phyloP scores from a whole-genome alignment of 2,329 filamentous ascomycete genomes.

The Coleophoma eucalyptorum region DNA sequence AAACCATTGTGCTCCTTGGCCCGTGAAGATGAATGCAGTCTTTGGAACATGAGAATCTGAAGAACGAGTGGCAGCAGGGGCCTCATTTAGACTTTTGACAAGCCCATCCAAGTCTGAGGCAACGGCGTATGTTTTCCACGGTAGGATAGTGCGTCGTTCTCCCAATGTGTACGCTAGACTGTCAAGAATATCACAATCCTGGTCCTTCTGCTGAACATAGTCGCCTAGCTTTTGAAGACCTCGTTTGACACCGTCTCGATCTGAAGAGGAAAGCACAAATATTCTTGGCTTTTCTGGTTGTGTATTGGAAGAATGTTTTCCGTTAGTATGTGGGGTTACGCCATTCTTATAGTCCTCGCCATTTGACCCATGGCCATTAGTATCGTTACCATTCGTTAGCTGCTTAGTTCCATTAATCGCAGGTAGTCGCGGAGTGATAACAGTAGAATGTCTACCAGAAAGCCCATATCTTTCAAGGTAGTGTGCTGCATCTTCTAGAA shows the following conservation, averaged over 20 bases:
- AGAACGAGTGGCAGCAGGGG: background rate
- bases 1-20: conserved; percentile 20
- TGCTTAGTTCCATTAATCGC: background rate
- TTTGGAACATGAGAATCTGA: background rate
- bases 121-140: background rate
- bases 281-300: background rate
- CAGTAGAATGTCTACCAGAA: background rate
- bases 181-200: background rate
- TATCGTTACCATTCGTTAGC: background rate
- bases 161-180: conserved; percentile 2
- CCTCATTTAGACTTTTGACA: background rate
- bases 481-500: conserved; percentile 8
- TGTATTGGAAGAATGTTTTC: background rate
- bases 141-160: background rate
- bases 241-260: background rate
- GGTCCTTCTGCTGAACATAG: background rate
- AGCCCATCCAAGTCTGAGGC: background rate
- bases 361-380: background rate
- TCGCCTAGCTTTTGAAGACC: background rate
- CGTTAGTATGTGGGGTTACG: background rate
- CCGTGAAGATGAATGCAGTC: conserved; percentile 17
- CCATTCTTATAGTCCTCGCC: background rate
- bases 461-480: background rate
- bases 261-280: background rate
- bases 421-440: background rate